These are phyloP conservation scores for Raphanus raphanistrum DNA, from an alignment of 345 rosid genomes.

Conservation along the genomic window DNA sequence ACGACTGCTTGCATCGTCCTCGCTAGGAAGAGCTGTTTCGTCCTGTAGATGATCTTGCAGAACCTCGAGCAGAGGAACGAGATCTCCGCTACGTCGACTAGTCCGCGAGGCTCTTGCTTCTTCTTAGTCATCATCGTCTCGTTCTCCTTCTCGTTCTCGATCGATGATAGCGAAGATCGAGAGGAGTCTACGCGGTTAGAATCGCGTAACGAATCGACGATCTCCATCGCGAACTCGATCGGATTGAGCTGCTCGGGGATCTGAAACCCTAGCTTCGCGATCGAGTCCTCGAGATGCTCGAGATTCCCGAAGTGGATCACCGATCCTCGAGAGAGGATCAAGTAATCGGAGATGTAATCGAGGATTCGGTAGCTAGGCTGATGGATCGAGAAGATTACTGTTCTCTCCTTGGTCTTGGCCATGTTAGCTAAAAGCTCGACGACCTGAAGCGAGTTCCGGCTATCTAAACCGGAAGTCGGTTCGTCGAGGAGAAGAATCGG, in stretches of 20 bases:
- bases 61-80: constrained; percentile 68
- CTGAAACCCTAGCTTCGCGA: constrained; percentile 55
- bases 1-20: constrained; percentile 89
- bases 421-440: constrained; percentile 74
- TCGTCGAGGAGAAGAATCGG: constrained; percentile 77
- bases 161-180: not conserved
- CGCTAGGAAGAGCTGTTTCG: constrained; percentile 75
- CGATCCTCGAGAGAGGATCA: constrained; percentile 55
- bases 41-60: constrained; percentile 79
- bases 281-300: constrained; percentile 61
- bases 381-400: constrained; percentile 65
- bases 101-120: not conserved
- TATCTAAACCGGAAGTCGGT: constrained; percentile 90
- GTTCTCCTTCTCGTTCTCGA: constrained; percentile 24
- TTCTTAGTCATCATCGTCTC: not conserved
- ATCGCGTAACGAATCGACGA: constrained; percentile 49
- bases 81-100: constrained; percentile 52
- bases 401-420: constrained; percentile 60
- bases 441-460: constrained; percentile 78
- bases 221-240: constrained; percentile 85
- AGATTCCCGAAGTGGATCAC: constrained; percentile 63
- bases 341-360: constrained; percentile 61
- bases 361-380: constrained; percentile 79
- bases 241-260: constrained; percentile 72
- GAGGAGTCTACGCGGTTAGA: constrained; percentile 26